Percentiles rank a stretch among this genome's conserved stretches.
phyloP scores from a whole-genome alignment of 2,329 filamentous ascomycete genomes.

The Karstenula rhodostoma region DNA sequence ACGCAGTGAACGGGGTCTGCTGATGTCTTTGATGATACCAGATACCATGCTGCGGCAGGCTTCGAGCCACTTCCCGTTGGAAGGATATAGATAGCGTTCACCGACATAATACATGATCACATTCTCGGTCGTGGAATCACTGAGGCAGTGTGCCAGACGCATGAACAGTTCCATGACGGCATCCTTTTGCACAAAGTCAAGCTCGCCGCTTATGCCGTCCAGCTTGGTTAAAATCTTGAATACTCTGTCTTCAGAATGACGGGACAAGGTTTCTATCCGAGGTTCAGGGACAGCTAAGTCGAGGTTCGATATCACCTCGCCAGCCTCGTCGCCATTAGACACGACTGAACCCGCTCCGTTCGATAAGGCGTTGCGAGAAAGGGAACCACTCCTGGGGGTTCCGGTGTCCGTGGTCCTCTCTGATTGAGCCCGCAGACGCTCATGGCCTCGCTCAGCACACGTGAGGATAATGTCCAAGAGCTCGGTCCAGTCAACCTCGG shows the following conservation, averaged over 20 bases:
- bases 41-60: conserved; percentile 69
- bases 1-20: conserved; percentile 68
- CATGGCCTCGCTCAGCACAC: conserved; percentile 55
- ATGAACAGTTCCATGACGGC: conserved; percentile 73
- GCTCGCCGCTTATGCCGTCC: conserved; percentile 36
- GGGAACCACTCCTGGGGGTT: conserved; percentile 26
- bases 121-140: conserved; percentile 69
- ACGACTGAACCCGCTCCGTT: conserved; percentile 20
- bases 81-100: conserved; percentile 75
- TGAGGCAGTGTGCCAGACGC: conserved; percentile 67
- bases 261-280: conserved; percentile 19
- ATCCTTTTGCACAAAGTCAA: conserved; percentile 69
- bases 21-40: conserved; percentile 69
- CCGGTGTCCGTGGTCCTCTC: conserved; percentile 49
- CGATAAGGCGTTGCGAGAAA: conserved; percentile 19
- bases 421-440: conserved; percentile 26
- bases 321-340: conserved; percentile 25
- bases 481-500: conserved; percentile 72
- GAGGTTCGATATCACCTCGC: conserved; percentile 25
- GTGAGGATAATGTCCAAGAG: conserved; percentile 67
- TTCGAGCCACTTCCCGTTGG: conserved; percentile 71
- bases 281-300: conserved; percentile 14
- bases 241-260: conserved; percentile 34
- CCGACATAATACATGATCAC: conserved; percentile 74
- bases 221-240: conserved; percentile 40